phyloP scores from a whole-genome alignment of 371 early-diverging fungal genomes.

The Rhizopus sp. region DNA sequence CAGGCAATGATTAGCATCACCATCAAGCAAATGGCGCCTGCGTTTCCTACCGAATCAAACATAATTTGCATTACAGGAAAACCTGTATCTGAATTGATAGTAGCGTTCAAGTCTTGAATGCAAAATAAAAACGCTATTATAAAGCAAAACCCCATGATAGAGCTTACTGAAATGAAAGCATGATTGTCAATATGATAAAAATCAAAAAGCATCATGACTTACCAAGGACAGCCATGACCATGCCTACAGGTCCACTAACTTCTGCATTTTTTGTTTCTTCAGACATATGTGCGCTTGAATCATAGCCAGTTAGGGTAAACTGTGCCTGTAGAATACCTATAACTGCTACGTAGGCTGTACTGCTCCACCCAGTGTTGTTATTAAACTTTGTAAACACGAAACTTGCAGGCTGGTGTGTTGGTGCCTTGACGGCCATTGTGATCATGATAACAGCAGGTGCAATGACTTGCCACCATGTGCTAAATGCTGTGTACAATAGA shows the following conservation, averaged over 20 bases:
- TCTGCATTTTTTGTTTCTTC: slow-evolving; percentile 70
- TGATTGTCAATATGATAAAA: background rate
- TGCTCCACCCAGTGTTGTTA: slow-evolving; percentile 37
- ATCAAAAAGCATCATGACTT: background rate
- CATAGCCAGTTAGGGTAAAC: slow-evolving; percentile 58
- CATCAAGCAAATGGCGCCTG: slow-evolving; percentile 54
- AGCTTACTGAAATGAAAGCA: slow-evolving; percentile 24
- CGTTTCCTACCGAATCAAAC: slow-evolving; percentile 50
- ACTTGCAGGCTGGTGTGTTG: slow-evolving; percentile 47
- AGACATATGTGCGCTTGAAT: slow-evolving; percentile 70
- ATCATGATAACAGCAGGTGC: slow-evolving; percentile 36
- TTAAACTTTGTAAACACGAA: slow-evolving; percentile 47
- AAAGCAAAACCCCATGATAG: slow-evolving; percentile 42
- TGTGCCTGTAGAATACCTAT: slow-evolving; percentile 41
- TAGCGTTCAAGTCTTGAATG: slow-evolving; percentile 46
- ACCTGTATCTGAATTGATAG: slow-evolving; percentile 39
- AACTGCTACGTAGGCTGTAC: slow-evolving; percentile 30
- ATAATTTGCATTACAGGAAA: slow-evolving; percentile 55
- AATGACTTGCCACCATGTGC: slow-evolving; percentile 48
- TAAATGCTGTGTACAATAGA: slow-evolving; percentile 21
- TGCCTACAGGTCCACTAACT: slow-evolving; percentile 53
- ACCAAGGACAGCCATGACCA: slow-evolving; percentile 28
- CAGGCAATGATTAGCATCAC: slow-evolving; percentile 57
- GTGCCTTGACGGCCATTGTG: slow-evolving; percentile 36
- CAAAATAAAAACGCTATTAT: slow-evolving; percentile 44